Evolutionary conservation across 768 basidiomycete genomes (phyloP), one percentile per base, ranked within the genome.

Genomic region (Mycena belliarum): DNA sequence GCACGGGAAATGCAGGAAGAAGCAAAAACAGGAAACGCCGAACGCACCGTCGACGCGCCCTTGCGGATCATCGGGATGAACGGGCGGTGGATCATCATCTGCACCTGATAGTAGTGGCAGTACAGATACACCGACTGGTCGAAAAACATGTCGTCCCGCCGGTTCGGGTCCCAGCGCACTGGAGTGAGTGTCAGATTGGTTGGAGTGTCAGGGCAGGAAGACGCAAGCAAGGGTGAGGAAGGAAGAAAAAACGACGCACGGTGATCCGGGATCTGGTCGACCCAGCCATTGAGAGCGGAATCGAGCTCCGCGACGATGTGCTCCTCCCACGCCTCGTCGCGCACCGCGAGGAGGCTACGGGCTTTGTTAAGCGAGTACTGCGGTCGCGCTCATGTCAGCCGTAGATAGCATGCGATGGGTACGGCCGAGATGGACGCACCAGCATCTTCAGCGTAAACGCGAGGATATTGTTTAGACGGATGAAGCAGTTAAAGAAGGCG

Each of bases 41-140:
- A 10, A 41, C 69, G 1, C 71, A 54, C 60, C 18, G 50, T 57
- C 8, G 52, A 35, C 7, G 18, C 48, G 5, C 55, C 52, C 2
- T 40, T 28, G 33, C 60, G 28, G 5, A 61, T 26, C 24, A 40
- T 70, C 0, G 77, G 79, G 48, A 83, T 76, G 69, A 80, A 82
- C 4, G 80, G 78, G 15, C 82, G 77, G 63, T 83, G 82, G 38
- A 80, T 72, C 20, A 76, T 66, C 64, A 82, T 82, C 67, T 79
- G 73, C 32, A 70, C 64, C 21, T 72, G 72, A 63, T 81, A 80
- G 67, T 75, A 82, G 7, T 69, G 55, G 8, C 70, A 55, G 50
- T 77, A 75, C 2, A 82, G 64, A 18, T 65, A 58, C 0, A 75
- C 77, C 1, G 75, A 74, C 59, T 78, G 75, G 25, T 72, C 58